Evolutionary conservation across 208 protist species (phyloP), one percentile per base, ranked within the genome.

Genomic region (Endotrypanum monterogeii): DNA sequence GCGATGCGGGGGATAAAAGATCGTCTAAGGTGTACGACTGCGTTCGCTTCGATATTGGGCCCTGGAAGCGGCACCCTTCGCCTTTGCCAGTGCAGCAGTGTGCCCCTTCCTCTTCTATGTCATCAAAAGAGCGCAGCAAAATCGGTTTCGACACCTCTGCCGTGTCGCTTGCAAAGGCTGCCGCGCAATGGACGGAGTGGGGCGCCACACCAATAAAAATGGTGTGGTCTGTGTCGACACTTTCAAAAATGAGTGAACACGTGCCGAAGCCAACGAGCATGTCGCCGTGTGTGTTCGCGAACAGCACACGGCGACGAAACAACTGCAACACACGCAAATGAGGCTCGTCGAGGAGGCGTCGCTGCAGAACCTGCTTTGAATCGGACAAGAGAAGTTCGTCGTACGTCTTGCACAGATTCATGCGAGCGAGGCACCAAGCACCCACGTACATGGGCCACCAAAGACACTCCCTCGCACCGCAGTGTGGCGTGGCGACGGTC

Each of bases 241-340:
- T 80, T 46, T 88, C 82, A 51, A 81, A 93, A 58, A 93, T 79
- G 41, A 93, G 70, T 23, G 89, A 88, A 54, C 82, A 78, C 20
- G 89, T 89, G 56, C 82, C 79, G 51, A 93, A 93, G 28, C 89
- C 89, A 16, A 91, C 89, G 50, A 93, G 73, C 18, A 93, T 62
- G 75, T 94, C 89, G n/a, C 88, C 83, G 48, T 88, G 81, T 1
- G 83, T 88, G 75, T 94, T 94, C 11, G 86, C 84, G 69, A 94
- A 94, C 32, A 94, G 75, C 51, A 83, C 87, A 48, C 89, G 84
- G 39, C 80, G 76, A 2, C 83, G 84, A 74, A 94, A 94, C 30
- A 85, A 56, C 35, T 72, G 62, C 20, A 94, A 80, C 14, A 74
- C 83, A 39, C 67, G 54, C 44, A 89, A 58, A 71, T 94, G 89